Evolutionary conservation across 1,284 basidiomycete species (phyloP).

Genomic region (Cystobasidium pallidum): DNA sequence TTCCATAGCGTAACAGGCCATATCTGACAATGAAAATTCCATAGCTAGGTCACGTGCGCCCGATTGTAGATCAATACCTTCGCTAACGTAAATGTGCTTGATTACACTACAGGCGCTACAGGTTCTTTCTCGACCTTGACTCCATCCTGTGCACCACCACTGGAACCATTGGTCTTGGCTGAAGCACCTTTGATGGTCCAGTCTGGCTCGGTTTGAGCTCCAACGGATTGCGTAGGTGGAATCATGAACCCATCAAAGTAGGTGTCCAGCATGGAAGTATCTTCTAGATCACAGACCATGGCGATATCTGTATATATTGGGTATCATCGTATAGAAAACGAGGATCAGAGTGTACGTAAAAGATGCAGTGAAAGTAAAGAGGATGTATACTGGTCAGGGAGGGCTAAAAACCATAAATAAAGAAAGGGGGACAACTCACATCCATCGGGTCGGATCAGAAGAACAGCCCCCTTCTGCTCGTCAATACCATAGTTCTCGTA

Average conservation of each 20-base stretch:
- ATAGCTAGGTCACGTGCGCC: too few species aligned
- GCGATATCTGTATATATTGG: conserved; percentile 45
- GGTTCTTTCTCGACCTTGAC: conserved; percentile 1
- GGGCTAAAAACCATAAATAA: too few species aligned
- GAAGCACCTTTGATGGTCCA: conserved; percentile 37
- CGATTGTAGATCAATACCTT: too few species aligned
- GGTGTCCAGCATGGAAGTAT: conserved; percentile 46
- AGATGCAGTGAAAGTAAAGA: too few species aligned
- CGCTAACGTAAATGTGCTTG: neutral
- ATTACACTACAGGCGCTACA: conserved; percentile 4
- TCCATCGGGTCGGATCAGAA: conserved; percentile 56
- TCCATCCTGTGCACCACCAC: neutral
- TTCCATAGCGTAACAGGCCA: too few species aligned
- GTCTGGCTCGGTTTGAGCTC: conserved; percentile 24
- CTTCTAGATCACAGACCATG: conserved; percentile 48
- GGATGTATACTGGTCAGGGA: neutral
- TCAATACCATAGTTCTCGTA: conserved; percentile 57
- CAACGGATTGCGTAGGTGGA: conserved; percentile 32
- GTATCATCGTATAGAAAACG: too few species aligned
- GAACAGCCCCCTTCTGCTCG: conserved; percentile 54
- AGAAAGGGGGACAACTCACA: conserved; percentile 42
- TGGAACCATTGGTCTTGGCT: neutral
- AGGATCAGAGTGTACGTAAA: too few species aligned
- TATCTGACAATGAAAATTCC: too few species aligned
- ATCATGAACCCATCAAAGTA: conserved; percentile 50